Base-by-base conservation (phyloP, 1,139 yeast genomes). In the Suhomyces ambrosiae region DNA sequence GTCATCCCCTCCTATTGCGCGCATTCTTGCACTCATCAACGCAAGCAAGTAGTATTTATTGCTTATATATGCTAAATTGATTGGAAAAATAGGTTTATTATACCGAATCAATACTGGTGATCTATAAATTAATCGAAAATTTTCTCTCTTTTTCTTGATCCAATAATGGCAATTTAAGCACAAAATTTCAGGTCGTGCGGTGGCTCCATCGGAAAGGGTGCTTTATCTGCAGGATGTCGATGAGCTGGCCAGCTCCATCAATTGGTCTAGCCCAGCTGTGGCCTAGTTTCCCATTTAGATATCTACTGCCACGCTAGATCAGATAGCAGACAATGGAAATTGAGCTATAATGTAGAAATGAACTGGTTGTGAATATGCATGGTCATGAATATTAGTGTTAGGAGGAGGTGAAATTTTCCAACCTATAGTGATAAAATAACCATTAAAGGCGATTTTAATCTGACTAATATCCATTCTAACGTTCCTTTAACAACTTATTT, bases 1-100 rank as follows among this genome's bases (percentile, higher is more conserved):
- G 83, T 84, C 61, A 82, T 85, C 66, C 92, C 79, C 84, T 84
- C 58, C 84, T 90, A 59, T 80, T 81, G n/a, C 69, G 81, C 81
- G 65, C 82, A 24, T 21, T 18, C 27, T 25, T 27, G 23, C 33
- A 27, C 27, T 19, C 24, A 16, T 21, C 23, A n/a, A 23, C 34
- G 35, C 36, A 28, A 30, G 35, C 30, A 34, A 32, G 14, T 5
- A 16, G 16, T 18, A 28, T 38, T 7, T 40, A 37, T 33, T 36
- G 37, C 30, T 24, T 11, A 27, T 16, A 19, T 35, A 40, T 37
- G 41, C 37, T 35, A 27, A 30, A 23, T 13, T n/a, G 15, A 7
- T 23, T 10, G 24, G 6, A 5, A 23, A 7, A 7, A 10, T 10
- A 23, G 24, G 7, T 8, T 23, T 18, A 18, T 8, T 18, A 8